These are phyloP conservation scores for Syncephalastrum contaminatum DNA, from an alignment of 371 early-diverging fungal genomes.

Conservation along the genomic window DNA sequence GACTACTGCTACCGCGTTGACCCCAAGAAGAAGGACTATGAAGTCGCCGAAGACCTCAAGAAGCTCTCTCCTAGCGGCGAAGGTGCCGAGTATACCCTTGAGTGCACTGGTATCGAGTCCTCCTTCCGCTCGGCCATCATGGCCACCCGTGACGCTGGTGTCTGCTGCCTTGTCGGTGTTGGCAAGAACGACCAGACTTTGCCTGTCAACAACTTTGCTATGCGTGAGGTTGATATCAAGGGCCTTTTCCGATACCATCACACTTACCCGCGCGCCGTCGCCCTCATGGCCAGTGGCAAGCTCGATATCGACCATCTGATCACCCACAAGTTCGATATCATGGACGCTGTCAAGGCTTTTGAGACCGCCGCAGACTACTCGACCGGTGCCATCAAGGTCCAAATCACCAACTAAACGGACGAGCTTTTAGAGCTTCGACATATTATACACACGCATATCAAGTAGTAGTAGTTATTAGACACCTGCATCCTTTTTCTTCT, in stretches of 20 bases:
- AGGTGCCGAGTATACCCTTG: conserved; percentile 39
- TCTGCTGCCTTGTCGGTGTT: conserved; percentile 44
- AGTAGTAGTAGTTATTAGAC: too few species aligned
- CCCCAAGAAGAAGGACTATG: conserved; percentile 17
- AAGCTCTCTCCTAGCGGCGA: conserved; percentile 24
- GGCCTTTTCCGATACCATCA: conserved; percentile 45
- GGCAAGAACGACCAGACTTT: conserved; percentile 45
- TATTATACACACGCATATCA: neutral
- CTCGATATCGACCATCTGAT: conserved; percentile 42
- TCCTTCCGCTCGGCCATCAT: conserved; percentile 46
- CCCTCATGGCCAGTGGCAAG: conserved; percentile 29
- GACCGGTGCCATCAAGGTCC: conserved; percentile 43
- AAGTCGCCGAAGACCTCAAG: conserved; percentile 37
- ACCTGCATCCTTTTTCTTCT: too few species aligned
- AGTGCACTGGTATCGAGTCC: conserved; percentile 46
- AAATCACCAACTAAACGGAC: conserved; percentile 32
- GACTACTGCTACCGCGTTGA: conserved; percentile 22
- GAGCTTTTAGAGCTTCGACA: neutral
- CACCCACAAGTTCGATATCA: conserved; percentile 37
- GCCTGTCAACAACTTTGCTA: conserved; percentile 52
- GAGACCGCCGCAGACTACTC: conserved; percentile 37
- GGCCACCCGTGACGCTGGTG: conserved; percentile 43
- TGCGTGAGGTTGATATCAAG: conserved; percentile 46
- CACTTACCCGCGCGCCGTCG: conserved; percentile 45
- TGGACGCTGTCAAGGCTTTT: conserved; percentile 44